Base-by-base conservation (phyloP, 2,329 filamentous ascomycete genomes). In the Fusarium zealandicum region DNA sequence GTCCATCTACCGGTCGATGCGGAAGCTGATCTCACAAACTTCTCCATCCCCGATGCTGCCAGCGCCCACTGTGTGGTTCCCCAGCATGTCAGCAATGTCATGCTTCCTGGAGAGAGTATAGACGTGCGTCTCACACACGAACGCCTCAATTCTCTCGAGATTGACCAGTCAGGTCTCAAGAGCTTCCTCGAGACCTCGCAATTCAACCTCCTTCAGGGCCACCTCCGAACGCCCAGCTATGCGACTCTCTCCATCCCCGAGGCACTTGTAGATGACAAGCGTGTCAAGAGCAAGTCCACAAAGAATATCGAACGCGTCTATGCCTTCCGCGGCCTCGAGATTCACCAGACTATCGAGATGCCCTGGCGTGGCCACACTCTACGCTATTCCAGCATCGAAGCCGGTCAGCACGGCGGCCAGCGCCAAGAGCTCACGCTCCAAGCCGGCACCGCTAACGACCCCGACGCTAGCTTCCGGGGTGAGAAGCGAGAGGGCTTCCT, bases 371-470 rank as follows among this genome's bases (percentile, higher is more conserved):
- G 73, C 36, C 77, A 80, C 69, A 77, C 67, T 10, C 70, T 86
- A 8, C 75, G 73, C 7, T 84, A 84, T 73, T 80, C 75, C 16
- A 78, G 75, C 62, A 75, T 84, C 56, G 78, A 84, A 55, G 80
- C 75, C 5, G 82, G 81, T 0, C 74, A 75, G 43, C 78, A 80
- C 52, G 79, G 78, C 42, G 81, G 81, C 6, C 78, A 77, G 11
- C 75, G 80, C n/a, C 76, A 79, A 16, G 79, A 82, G 63, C 67
- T 86, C 18, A 76, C 73, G 2, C 73, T 86, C 14, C 54, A 63
- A 16, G 50, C 59, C 13, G 55, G 63, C 3, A 38, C n/a, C 10
- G 41, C 43, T 3, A 22, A 14, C 6, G 38, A 37, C 1, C 6
- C 27, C 0, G 33, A 14, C 1, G 6, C n/a, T 5, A 33, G 39